phyloP scores from a whole-genome alignment of 768 basidiomycete species.

The Mycena vulgaris region DNA sequence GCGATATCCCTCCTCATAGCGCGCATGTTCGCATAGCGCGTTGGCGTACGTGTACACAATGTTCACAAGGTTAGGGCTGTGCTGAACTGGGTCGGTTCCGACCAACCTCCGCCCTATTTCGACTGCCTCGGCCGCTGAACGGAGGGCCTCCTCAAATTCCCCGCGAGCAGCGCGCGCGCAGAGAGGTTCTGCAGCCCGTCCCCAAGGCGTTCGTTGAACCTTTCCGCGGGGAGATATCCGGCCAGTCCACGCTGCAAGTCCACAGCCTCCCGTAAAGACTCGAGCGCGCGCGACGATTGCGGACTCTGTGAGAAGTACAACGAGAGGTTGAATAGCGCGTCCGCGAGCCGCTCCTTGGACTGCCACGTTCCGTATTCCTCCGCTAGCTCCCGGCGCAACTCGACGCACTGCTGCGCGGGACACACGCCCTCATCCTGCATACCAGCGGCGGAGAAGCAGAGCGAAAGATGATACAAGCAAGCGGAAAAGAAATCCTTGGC shows the following conservation, averaged over 20 bases:
- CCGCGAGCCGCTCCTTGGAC: constrained; percentile 33
- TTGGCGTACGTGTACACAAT: constrained; percentile 35
- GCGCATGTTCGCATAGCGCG: constrained; percentile 13
- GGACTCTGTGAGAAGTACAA: constrained; percentile 7
- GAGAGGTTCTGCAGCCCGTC: constrained; percentile 36
- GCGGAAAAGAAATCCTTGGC: constrained; percentile 23
- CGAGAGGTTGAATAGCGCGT: constrained; percentile 35
- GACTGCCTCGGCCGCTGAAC: constrained; percentile 22
- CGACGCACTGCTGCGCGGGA: constrained; percentile 27
- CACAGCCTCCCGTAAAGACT: constrained; percentile 27
- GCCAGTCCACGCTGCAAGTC: constrained; percentile 7
- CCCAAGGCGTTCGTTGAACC: constrained; percentile 9
- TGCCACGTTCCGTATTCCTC: constrained; percentile 27
- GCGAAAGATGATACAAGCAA: constrained; percentile 29
- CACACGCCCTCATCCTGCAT: constrained; percentile 9
- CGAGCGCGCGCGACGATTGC: constrained; percentile 9
- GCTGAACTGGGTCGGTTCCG: neutral
- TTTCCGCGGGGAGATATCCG: neutral
- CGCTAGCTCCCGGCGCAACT: constrained; percentile 18
- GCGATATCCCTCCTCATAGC: constrained; percentile 15
- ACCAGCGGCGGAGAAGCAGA: constrained; percentile 24
- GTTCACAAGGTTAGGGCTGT: constrained; percentile 26
- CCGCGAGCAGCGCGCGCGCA: constrained; percentile 29
- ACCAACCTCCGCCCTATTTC: constrained; percentile 16
- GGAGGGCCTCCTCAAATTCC: constrained; percentile 23